Conservation (phyloP, 1,139 yeast species). For the Spathaspora sp. region DNA sequence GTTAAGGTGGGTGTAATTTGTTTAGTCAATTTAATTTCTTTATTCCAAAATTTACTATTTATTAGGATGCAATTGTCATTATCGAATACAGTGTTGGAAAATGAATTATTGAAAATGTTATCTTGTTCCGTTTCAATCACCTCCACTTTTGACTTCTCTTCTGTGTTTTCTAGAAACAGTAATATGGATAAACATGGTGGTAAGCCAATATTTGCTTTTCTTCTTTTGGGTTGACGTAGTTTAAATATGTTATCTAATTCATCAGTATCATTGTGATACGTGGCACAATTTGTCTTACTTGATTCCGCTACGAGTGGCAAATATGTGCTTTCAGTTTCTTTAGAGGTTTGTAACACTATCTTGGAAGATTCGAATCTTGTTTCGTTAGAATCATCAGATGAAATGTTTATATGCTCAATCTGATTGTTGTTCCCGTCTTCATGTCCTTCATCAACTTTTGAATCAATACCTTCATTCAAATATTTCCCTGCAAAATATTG, state of each 20-base stretch:
- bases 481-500: constrained; percentile 3
- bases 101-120: not conserved
- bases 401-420: too few species aligned
- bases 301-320: too few species aligned
- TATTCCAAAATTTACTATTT: constrained; percentile 10
- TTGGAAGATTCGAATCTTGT: too few species aligned
- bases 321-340: too few species aligned
- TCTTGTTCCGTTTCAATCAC: not conserved
- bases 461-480: constrained; percentile 4
- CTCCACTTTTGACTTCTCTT: too few species aligned
- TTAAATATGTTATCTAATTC: constrained; percentile 8
- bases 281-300: constrained; percentile 9
- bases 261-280: constrained; percentile 12
- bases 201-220: constrained; percentile 4
- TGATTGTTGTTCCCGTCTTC: too few species aligned
- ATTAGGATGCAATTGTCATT: constrained; percentile 5
- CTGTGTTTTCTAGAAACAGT: constrained; percentile 9
- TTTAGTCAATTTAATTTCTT: constrained; percentile 6
- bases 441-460: too few species aligned
- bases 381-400: too few species aligned
- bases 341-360: too few species aligned
- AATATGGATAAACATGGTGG: constrained; percentile 11
- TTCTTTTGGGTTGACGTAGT: constrained; percentile 4
- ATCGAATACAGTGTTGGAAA: constrained; percentile 3
- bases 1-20: constrained; percentile 1